Percentiles rank a stretch among this genome's conserved stretches.
Conservation (phyloP, 768 basidiomycete species). For the Phaeotremella skinneri region DNA sequence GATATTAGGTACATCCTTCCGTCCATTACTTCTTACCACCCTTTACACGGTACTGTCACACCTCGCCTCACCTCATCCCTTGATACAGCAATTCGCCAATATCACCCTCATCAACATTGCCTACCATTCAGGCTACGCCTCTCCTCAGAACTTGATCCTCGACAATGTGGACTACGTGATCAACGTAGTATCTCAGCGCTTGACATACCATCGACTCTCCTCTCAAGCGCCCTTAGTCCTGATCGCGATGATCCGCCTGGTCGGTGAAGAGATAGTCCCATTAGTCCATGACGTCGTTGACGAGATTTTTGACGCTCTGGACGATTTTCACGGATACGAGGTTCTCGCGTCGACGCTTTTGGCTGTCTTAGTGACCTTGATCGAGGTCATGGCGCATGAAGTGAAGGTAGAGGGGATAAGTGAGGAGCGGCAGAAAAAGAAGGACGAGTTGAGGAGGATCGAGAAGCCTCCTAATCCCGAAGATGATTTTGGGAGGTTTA, state of each 20-base stretch:
- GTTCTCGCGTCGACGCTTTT: conserved; percentile 80
- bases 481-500: conserved; percentile 54
- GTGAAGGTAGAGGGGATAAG: conserved; percentile 20
- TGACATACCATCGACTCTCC: conserved; percentile 74
- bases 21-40: conserved; percentile 68
- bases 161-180: conserved; percentile 97
- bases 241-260: conserved; percentile 75
- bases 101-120: conserved; percentile 71
- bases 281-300: conserved; percentile 92
- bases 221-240: conserved; percentile 86
- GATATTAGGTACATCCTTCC: conserved; percentile 71
- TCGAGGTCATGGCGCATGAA: conserved; percentile 66
- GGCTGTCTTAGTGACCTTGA: conserved; percentile 79
- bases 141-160: conserved; percentile 78
- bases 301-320: conserved; percentile 93
- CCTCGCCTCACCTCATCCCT: conserved; percentile 66
- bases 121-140: conserved; percentile 78
- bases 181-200: conserved; percentile 78
- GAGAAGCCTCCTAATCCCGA: conserved; percentile 34
- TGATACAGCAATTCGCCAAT: conserved; percentile 72
- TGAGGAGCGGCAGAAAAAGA: conserved; percentile 16
- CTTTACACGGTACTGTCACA: conserved; percentile 86
- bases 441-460: conserved; percentile 22
- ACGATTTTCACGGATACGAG: conserved; percentile 92
- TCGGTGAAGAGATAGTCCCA: conserved; percentile 80